Base-by-base conservation (phyloP, 2,329 filamentous ascomycete species). In the Exserohilum turcica region DNA sequence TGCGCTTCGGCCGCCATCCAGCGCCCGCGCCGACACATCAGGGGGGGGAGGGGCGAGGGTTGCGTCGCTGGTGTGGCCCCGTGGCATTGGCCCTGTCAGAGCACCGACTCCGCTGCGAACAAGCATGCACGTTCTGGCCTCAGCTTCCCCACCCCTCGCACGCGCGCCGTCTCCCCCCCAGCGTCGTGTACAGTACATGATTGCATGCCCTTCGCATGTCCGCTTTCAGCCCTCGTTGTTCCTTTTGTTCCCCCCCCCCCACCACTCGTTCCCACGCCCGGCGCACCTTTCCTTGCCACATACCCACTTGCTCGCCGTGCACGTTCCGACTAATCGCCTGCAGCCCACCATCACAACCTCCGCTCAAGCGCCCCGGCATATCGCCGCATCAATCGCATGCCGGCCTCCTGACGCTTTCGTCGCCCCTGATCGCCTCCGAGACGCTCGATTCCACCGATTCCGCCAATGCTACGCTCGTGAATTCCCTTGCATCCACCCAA, bases 311-410 rank as follows among this genome's bases (percentile, higher is more conserved):
- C 48, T 46, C 45, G 47, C 51, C 50, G 48, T 59, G 38, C 52
- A 47, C 44, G 21, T 50, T 54, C 56, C 69, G 64, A 72, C 64
- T 65, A 61, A 63, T 56, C 60, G 44, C 24, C 54, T 48, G 6
- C 56, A 75, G 70, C 57, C 74, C 70, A 59, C 53, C 67, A 43
- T 67, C 72, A 45, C 61, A 59, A 37, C 53, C 67, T 40, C 68
- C 72, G 44, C 61, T 59, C 36, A 64, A 61, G 35, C 64, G 73
- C 28, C 76, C 75, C 19, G 67, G 74, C 61, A 75, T 79, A 53
- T 77, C 78, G 55, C 74, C 78, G 48, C 79, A 78, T 58, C 71
- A 77, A 32, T 80, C 78, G n/a, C 79, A 82, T 64, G 63, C 73
- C 39, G 79, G 78, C 50, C 78, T 77, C 59, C 63, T 81, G 48